Conservation (phyloP, 371 early-diverging fungal genomes). For the Coemansia sp. region DNA sequence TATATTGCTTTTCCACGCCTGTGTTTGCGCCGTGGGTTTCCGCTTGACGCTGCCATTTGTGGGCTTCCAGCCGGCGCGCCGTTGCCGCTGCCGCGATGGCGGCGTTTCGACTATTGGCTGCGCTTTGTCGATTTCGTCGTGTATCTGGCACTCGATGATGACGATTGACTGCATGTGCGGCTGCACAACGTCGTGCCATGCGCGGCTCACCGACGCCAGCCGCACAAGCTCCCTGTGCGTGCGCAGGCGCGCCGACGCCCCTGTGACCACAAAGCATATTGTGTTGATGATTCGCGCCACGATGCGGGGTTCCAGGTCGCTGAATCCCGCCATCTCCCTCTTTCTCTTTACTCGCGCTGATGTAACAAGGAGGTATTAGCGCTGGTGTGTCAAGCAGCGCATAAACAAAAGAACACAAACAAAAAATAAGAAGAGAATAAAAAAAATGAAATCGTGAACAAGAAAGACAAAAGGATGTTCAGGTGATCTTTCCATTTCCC, state of each 20-base stretch:
- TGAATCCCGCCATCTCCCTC: not conserved
- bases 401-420: too few species aligned
- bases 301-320: slow-evolving; percentile 14
- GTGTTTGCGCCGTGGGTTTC: not conserved
- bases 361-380: too few species aligned
- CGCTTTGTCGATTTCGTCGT: not conserved
- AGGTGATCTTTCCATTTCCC: not conserved
- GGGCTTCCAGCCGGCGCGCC: not conserved
- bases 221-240: slow-evolving; percentile 9
- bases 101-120: not conserved
- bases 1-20: slow-evolving; percentile 12
- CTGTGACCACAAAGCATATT: not conserved
- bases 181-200: slow-evolving; percentile 20
- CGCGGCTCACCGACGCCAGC: slow-evolving; percentile 18
- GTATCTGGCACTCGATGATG: slow-evolving; percentile 27
- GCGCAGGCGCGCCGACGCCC: slow-evolving; percentile 10
- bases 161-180: slow-evolving; percentile 13
- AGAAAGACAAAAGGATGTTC: not conserved
- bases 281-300: slow-evolving; percentile 22
- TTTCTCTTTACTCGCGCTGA: not conserved
- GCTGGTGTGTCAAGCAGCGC: too few species aligned
- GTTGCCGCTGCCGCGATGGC: too few species aligned
- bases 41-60: not conserved
- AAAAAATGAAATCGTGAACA: not conserved
- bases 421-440: too few species aligned